phyloP scores from a whole-genome alignment of 805 yeast genomes.

The Starmerella riodocensis region DNA sequence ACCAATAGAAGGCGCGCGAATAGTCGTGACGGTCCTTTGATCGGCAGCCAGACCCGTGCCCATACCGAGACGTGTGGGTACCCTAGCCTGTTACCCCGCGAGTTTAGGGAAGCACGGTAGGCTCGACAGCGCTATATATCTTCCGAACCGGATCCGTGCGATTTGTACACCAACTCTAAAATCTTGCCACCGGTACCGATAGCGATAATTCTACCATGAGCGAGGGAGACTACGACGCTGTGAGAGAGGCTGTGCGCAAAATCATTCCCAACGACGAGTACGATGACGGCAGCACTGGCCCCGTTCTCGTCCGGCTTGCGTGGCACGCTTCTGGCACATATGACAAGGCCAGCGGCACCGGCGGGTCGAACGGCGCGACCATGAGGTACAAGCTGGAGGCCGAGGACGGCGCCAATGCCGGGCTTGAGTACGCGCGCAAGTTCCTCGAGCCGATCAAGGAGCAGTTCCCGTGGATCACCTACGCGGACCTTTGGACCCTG shows the following conservation, averaged over 20 bases:
- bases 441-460: constrained; percentile 43
- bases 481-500: constrained; percentile 60
- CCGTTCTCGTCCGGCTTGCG: constrained; percentile 63
- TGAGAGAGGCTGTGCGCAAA: constrained; percentile 28
- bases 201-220: too few species aligned
- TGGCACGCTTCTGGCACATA: constrained; percentile 82
- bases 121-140: neutral
- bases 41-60: neutral
- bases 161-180: too few species aligned
- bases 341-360: constrained; percentile 40
- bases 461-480: constrained; percentile 46
- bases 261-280: constrained; percentile 35
- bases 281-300: constrained; percentile 62
- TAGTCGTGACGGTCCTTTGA: neutral
- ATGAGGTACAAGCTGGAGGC: constrained; percentile 38
- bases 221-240: constrained; percentile 29
- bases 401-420: constrained; percentile 36
- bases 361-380: constrained; percentile 44
- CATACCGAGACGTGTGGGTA: neutral
- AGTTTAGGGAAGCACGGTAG: neutral
- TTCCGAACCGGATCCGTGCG: too few species aligned
- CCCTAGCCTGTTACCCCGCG: constrained; percentile 4
- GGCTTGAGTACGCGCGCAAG: constrained; percentile 40
- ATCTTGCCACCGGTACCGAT: too few species aligned
- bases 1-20: neutral